These are phyloP conservation scores for Casaregolazyma suthepensis DNA, from an alignment of 1,139 yeast species.

Conservation along the genomic window DNA sequence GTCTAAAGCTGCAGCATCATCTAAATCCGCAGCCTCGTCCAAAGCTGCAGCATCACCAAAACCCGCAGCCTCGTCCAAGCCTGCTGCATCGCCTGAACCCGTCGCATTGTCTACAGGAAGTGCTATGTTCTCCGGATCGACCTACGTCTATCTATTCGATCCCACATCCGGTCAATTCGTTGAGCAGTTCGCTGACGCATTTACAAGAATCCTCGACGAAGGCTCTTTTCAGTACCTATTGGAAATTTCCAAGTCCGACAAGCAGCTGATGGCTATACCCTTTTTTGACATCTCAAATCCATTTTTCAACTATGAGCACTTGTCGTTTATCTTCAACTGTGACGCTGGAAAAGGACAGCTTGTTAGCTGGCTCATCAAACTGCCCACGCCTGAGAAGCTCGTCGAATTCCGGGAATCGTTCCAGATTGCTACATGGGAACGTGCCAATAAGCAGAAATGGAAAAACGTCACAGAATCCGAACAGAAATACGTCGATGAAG, in stretches of 20 bases:
- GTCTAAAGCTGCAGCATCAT: too few species aligned
- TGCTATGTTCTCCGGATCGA: conserved; percentile 16
- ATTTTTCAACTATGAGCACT: conserved; percentile 51
- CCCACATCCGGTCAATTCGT: conserved; percentile 46
- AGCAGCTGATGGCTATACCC: conserved; percentile 38
- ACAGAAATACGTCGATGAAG: conserved; percentile 44
- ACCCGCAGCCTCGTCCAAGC: background rate
- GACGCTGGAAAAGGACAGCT: conserved; percentile 35
- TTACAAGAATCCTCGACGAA: conserved; percentile 41
- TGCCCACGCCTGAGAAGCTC: conserved; percentile 39
- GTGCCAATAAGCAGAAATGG: conserved; percentile 50
- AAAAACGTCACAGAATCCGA: conserved; percentile 38
- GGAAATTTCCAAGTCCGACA: conserved; percentile 34
- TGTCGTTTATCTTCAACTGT: conserved; percentile 63
- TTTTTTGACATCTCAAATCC: conserved; percentile 55
- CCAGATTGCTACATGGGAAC: conserved; percentile 57
- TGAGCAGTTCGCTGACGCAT: conserved; percentile 35
- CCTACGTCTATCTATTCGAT: conserved; percentile 55
- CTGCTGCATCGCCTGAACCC: conserved; percentile 4
- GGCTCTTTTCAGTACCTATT: conserved; percentile 51
- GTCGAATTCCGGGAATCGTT: conserved; percentile 48
- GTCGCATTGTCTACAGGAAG: background rate
- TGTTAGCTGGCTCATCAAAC: conserved; percentile 58
- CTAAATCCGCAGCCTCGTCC: too few species aligned
- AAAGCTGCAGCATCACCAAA: conserved; percentile 2